Conservation (phyloP, 1,139 yeast species). For the Geotrichum carabidarum region DNA sequence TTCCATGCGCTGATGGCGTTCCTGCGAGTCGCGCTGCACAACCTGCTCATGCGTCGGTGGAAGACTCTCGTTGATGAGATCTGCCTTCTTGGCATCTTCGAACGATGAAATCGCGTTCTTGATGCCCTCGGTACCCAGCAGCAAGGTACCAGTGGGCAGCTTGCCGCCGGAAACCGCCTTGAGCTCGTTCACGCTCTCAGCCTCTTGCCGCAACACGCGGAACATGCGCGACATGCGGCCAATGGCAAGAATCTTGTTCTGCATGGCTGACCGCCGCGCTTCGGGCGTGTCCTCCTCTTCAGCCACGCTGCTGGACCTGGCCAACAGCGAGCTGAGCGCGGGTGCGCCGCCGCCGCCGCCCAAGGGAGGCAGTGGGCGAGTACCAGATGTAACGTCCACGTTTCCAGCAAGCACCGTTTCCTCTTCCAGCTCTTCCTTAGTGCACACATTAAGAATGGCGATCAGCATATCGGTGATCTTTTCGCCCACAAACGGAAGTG, state of each 20-base stretch:
- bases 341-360: neutral
- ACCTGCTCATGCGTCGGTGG: slow-evolving; percentile 75
- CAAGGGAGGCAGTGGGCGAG: neutral
- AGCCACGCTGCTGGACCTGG: neutral
- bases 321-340: neutral
- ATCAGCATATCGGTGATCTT: slow-evolving; percentile 92
- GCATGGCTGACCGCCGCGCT: slow-evolving; percentile 56
- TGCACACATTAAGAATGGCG: slow-evolving; percentile 84
- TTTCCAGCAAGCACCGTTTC: slow-evolving; percentile 42
- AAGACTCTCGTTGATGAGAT: slow-evolving; percentile 75
- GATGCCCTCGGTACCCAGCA: slow-evolving; percentile 79
- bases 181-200: slow-evolving; percentile 79
- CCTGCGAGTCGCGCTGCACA: slow-evolving; percentile 44
- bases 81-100: slow-evolving; percentile 81
- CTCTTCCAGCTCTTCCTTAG: slow-evolving; percentile 88
- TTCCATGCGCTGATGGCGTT: slow-evolving; percentile 42
- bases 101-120: slow-evolving; percentile 64
- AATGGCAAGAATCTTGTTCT: slow-evolving; percentile 89
- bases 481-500: slow-evolving; percentile 94
- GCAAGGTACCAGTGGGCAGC: slow-evolving; percentile 81
- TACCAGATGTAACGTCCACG: neutral
- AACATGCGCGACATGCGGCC: slow-evolving; percentile 94
- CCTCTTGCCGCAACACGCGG: slow-evolving; percentile 80
- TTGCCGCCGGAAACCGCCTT: slow-evolving; percentile 64
- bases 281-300: slow-evolving; percentile 22